Percentiles rank a stretch among this genome's conserved stretches.
Conservation (phyloP, 495 filamentous ascomycete genomes). For the Aspergillus egyptiacus region DNA sequence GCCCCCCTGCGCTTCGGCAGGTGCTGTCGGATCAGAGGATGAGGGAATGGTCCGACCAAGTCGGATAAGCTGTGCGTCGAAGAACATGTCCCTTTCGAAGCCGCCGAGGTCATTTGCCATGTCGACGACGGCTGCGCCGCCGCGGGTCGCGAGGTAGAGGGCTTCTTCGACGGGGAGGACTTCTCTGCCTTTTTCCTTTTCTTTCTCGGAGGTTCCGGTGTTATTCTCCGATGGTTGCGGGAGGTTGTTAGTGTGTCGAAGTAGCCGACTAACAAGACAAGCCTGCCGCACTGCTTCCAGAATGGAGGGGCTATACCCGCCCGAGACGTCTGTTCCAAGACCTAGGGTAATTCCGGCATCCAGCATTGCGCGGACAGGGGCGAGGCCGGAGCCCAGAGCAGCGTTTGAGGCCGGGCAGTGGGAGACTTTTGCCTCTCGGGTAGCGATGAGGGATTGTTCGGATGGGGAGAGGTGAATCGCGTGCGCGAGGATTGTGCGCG, state of each 20-base stretch:
- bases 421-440: conserved; percentile 56
- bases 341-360: conserved; percentile 71
- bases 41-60: conserved; percentile 20
- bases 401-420: conserved; percentile 89
- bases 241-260: conserved; percentile 21
- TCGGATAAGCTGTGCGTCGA: conserved; percentile 71
- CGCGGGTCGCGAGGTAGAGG: conserved; percentile 66
- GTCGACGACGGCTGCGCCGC: conserved; percentile 69
- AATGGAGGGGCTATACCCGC: conserved; percentile 74
- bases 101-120: conserved; percentile 58
- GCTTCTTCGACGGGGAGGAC: conserved; percentile 79
- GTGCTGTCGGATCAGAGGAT: no score
- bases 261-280: conserved; percentile 60
- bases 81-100: conserved; percentile 75
- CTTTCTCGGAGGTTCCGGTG: background rate
- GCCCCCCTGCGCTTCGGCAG: no score
- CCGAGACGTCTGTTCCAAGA: conserved; percentile 82
- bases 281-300: conserved; percentile 77
- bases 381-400: conserved; percentile 67
- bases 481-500: conserved; percentile 79
- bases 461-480: conserved; percentile 63
- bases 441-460: conserved; percentile 58
- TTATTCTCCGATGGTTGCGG: no score
- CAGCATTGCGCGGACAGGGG: conserved; percentile 65
- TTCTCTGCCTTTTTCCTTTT: conserved; percentile 7